Evolutionary conservation across 2,329 filamentous ascomycete genomes (phyloP).

Genomic region (Amauroascus niger): DNA sequence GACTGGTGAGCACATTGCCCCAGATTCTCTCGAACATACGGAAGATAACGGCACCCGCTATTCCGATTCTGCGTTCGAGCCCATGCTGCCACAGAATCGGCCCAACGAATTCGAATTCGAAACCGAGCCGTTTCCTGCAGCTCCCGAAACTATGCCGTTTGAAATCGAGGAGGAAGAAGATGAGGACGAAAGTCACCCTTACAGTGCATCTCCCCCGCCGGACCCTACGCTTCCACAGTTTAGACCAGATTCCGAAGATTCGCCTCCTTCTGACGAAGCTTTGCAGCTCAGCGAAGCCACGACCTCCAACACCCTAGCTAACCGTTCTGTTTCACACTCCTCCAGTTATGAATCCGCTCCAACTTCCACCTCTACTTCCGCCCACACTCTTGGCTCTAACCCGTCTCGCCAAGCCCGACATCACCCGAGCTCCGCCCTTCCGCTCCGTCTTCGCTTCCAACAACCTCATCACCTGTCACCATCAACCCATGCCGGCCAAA

Average conservation of each 20-base stretch:
- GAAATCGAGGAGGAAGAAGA: conserved; percentile 10
- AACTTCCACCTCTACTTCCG: conserved; percentile 20
- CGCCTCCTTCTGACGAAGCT: conserved; percentile 16
- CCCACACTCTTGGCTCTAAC: conserved; percentile 25
- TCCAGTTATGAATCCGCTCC: conserved; percentile 17
- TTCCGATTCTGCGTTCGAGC: conserved; percentile 4
- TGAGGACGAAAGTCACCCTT: background rate
- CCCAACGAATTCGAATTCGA: conserved; percentile 13
- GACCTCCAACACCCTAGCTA: conserved; percentile 7
- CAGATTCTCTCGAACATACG: conserved; percentile 17
- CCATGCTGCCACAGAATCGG: conserved; percentile 18
- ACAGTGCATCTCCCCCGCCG: conserved; percentile 9
- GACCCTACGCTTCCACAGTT: conserved; percentile 42
- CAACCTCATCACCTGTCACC: conserved; percentile 26
- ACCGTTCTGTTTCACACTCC: conserved; percentile 8
- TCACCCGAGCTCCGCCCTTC: conserved; percentile 21
- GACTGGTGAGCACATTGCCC: background rate
- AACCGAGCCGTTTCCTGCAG: conserved; percentile 13
- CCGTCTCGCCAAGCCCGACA: conserved; percentile 22
- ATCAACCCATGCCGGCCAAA: conserved; percentile 25
- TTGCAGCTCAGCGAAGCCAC: conserved; percentile 13
- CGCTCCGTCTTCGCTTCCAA: conserved; percentile 32
- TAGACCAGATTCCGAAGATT: conserved; percentile 32
- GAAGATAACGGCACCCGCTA: background rate
- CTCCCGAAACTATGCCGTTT: conserved; percentile 7